Conservation (phyloP, 1,284 basidiomycete species). For the Tilletia setariae region DNA sequence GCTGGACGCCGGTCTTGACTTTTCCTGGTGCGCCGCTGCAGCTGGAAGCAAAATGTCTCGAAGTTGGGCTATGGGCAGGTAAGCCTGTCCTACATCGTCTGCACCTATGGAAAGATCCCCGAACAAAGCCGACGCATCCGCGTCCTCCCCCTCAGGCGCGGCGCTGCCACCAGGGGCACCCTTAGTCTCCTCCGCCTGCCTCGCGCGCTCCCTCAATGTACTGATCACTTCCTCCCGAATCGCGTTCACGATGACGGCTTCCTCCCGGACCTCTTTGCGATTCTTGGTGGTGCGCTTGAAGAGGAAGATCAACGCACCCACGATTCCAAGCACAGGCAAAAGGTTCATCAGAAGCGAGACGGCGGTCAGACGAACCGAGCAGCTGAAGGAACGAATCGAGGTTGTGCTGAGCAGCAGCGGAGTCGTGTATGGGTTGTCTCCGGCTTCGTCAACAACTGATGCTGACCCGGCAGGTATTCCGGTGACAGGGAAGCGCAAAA, state of each 20-base stretch:
- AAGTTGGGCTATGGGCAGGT: slow-evolving; percentile 19
- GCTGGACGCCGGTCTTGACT: background rate
- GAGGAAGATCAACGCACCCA: background rate
- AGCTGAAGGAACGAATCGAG: background rate
- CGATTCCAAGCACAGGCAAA: background rate
- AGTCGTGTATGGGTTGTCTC: background rate
- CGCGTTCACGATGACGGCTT: slow-evolving; percentile 12
- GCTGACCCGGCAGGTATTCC: background rate
- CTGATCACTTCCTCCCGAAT: slow-evolving; percentile 11
- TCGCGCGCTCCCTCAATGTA: slow-evolving; percentile 7
- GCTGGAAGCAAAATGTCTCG: slow-evolving; percentile 21
- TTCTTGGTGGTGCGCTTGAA: background rate
- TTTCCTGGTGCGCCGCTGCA: background rate
- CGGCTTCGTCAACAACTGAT: background rate
- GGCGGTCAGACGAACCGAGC: background rate
- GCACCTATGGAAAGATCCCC: slow-evolving; percentile 9
- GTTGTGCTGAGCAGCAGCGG: slow-evolving; percentile 13
- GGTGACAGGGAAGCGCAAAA: slow-evolving; percentile 4
- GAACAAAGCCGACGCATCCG: slow-evolving; percentile 7
- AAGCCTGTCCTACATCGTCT: slow-evolving; percentile 1
- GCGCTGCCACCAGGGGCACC: background rate
- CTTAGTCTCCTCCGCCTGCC: slow-evolving; percentile 1
- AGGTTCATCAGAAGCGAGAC: background rate
- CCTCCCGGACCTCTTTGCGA: slow-evolving; percentile 15
- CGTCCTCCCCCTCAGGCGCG: background rate